These are phyloP conservation scores for Penicillium sp. DNA, from an alignment of 2,329 filamentous ascomycete species.

Conservation along the genomic window DNA sequence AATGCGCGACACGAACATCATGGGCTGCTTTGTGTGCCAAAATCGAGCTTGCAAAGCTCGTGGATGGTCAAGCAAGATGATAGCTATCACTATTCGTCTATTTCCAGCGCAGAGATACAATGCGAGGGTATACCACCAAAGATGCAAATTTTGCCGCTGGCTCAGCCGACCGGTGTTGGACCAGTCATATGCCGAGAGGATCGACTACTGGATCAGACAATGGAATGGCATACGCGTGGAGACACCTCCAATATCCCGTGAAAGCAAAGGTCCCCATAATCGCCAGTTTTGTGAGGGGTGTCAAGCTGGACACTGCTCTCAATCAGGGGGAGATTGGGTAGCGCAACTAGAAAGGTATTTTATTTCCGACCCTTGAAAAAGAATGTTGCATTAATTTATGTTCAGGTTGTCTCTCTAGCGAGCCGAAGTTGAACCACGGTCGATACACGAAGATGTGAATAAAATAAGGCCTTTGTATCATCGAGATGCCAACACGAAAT, in stretches of 20 bases:
- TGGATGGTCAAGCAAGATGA: constrained; percentile 42
- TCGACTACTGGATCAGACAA: constrained; percentile 43
- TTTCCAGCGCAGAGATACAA: constrained; percentile 41
- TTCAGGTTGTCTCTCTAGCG: too few relatives aligned
- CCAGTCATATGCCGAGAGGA: constrained; percentile 42
- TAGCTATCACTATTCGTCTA: constrained; percentile 44
- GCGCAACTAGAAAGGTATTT: background rate
- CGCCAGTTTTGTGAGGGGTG: constrained; percentile 32
- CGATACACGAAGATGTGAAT: too few relatives aligned
- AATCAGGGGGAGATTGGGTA: background rate
- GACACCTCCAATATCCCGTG: constrained; percentile 4
- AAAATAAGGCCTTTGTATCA: too few relatives aligned
- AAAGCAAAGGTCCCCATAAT: constrained; percentile 27
- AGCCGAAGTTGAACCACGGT: too few relatives aligned
- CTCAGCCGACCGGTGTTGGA: constrained; percentile 35
- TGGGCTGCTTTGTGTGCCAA: constrained; percentile 40
- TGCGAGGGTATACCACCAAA: constrained; percentile 45
- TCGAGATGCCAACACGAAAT: too few relatives aligned
- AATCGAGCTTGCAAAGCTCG: constrained; percentile 29
- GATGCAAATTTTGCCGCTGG: constrained; percentile 36
- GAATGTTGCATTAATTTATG: too few relatives aligned
- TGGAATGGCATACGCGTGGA: constrained; percentile 37
- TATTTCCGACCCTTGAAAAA: too few relatives aligned
- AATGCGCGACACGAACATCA: constrained; percentile 42
- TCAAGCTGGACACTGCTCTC: constrained; percentile 20